Base-by-base conservation (phyloP, 2,329 filamentous ascomycete genomes). In the Calonectria henricotiae region DNA sequence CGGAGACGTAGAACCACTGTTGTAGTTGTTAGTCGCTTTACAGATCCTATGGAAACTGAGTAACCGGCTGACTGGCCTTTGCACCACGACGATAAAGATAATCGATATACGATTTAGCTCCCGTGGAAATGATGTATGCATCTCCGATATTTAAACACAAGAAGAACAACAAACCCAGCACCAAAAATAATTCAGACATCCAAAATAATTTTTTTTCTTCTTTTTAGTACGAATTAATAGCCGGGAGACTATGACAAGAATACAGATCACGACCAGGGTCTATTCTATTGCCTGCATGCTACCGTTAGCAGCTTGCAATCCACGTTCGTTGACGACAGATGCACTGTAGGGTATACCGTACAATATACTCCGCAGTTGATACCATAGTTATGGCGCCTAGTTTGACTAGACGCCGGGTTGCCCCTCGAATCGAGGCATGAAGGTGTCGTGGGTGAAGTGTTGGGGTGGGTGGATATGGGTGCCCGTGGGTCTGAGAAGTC, bases 91-190 rank as follows among this genome's bases (percentile, higher is more conserved):
- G 15, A 32, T 32, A 15, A 12, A 61, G 55, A 9, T 61, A 61
- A 3, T 44, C 7, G 11, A 44, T 20, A 17, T 44, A 61, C 7
- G 15, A n/a, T 6, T 13, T 27, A 17, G 15, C 37, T 27, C 61
- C 32, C 27, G 6, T 41, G 7, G 43, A 41, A n/a, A 64, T 30
- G 35, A 61, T 51, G 9, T 39, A 25, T n/a, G 61, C 46, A 25
- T 64, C 61, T 64, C 61, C 61, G 4, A 64, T 51, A 4, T 51
- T 47, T 0, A 51, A 49, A 11, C 20, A 41, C 5, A 64, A 23
- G 12, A 41, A 64, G 44, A 49, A 41, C 2, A 64, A 4, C 43
- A 64, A 51, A 9, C 43, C 43, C 3, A 51, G 35, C 1, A 64
- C 17, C 1, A 64, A 35, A 15, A 49, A 64, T 1, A 39, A 15